phyloP scores from a whole-genome alignment of 2,329 filamentous ascomycete genomes.

The Epichloe uncinata region DNA sequence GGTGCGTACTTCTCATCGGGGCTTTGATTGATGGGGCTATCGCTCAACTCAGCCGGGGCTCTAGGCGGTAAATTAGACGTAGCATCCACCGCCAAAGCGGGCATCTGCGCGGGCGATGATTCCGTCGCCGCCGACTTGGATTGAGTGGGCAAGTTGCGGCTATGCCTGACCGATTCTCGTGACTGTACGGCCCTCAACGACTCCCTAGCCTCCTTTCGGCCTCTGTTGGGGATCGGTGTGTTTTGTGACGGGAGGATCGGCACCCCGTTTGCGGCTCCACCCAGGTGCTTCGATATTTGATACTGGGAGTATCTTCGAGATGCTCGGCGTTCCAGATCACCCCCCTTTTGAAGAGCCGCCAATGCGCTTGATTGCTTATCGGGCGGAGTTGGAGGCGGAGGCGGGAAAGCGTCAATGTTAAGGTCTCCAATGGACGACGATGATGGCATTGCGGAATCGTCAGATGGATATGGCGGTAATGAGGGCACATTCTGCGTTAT shows the following conservation, averaged over 20 bases:
- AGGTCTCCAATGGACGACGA: constrained; percentile 28
- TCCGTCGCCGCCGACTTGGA: constrained; percentile 34
- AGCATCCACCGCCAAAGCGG: constrained; percentile 52
- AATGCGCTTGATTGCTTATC: constrained; percentile 82
- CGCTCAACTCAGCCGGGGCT: constrained; percentile 4
- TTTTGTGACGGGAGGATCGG: constrained; percentile 77
- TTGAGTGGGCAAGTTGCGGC: constrained; percentile 32
- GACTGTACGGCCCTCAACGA: constrained; percentile 59
- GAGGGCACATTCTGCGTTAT: constrained; percentile 66
- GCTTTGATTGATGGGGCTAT: constrained; percentile 33
- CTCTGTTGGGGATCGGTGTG: constrained; percentile 72
- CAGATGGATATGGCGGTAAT: constrained; percentile 55
- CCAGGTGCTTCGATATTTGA: constrained; percentile 89
- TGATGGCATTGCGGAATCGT: constrained; percentile 38
- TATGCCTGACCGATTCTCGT: constrained; percentile 37
- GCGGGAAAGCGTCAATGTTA: constrained; percentile 53
- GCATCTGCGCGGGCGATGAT: constrained; percentile 46
- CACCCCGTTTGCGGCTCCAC: constrained; percentile 65
- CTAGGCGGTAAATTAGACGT: constrained; percentile 11
- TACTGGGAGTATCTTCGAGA: constrained; percentile 92
- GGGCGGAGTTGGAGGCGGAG: constrained; percentile 52
- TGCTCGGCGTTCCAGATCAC: constrained; percentile 81
- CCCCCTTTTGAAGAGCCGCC: constrained; percentile 79
- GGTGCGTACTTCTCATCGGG: constrained; percentile 51
- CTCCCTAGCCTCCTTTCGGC: constrained; percentile 64